Evolutionary conservation across 2,329 filamentous ascomycete genomes (phyloP), one percentile per base, ranked within the genome.

Genomic region (Colletotrichum truncatum): DNA sequence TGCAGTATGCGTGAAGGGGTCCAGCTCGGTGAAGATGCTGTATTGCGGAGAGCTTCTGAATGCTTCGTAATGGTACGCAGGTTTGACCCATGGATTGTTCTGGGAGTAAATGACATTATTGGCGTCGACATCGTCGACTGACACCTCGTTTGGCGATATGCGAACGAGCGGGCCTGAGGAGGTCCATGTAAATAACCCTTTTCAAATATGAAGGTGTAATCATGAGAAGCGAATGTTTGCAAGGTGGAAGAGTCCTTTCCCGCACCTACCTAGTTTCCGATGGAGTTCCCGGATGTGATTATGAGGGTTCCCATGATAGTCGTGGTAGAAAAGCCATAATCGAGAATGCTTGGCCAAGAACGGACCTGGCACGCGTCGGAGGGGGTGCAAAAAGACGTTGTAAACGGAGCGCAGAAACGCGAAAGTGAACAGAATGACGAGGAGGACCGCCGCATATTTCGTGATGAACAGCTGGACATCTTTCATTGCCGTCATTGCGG

Each of bases 61-160:
- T 2, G 61, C 45, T 28, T 52, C 28, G 23, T 64, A 64, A 32
- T 59, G 49, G 18, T 53, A 60, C 21, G 30, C 28, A 2, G 61
- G 56, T 32, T 64, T 64, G 8, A 45, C 23, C 45, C 55, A 64
- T 1, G 55, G 55, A 11, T 52, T 53, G 3, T 11, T 60, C 21
- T 58, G 61, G 6, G 54, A 32, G 56, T 64, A 64, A 8, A 64
- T 39, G 1, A 16, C 12, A 3, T 39, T 60, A 16, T 53, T 59
- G 7, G 58, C 43, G 3, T 30, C 14, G 4, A 56, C n/a, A 28
- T 62, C 49, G 21, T 55, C 48, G 48, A 64, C 12, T 2, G 61
- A 64, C 3, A 64, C 48, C 16, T 64, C 61, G 16, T 60, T 60
- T 6, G 61, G 61, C 8, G 61, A 64, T 36, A 62, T 62, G 3